Conservation (phyloP, 306 rosid species). For the Alnus glutinosa region DNA sequence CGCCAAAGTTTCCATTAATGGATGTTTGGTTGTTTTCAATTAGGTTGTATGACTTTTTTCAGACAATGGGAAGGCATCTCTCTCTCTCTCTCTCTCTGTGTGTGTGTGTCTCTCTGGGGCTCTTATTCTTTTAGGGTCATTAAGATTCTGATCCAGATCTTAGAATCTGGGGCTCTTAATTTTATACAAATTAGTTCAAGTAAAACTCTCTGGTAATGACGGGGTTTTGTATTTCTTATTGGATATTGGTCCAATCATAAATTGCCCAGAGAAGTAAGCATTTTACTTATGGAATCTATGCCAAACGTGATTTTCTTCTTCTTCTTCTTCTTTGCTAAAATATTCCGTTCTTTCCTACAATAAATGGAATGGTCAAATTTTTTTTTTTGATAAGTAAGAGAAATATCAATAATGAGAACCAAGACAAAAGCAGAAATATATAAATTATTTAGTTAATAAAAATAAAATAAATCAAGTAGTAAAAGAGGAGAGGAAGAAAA, state of each 20-base stretch:
- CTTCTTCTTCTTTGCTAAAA: neutral
- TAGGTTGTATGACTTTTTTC: too few species aligned
- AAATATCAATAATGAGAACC: too few species aligned
- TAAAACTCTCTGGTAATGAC: neutral
- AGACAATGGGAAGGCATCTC: too few species aligned
- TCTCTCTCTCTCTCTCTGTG: too few species aligned
- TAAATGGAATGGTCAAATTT: too few species aligned
- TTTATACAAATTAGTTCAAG: neutral
- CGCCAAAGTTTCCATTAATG: too few species aligned
- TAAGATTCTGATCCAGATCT: neutral
- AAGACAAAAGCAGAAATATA: neutral
- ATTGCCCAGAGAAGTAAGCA: neutral
- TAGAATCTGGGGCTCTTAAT: neutral
- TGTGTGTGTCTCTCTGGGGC: too few species aligned
- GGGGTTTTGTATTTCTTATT: neutral
- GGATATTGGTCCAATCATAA: too few species aligned
- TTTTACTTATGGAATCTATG: neutral
- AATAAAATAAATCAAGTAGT: neutral
- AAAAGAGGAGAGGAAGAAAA: neutral
- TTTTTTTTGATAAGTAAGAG: too few species aligned
- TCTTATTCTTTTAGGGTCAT: neutral
- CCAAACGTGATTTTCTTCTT: neutral
- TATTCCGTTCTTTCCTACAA: neutral
- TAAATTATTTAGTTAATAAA: neutral
- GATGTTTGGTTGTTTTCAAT: too few species aligned